Percentiles rank a stretch among this genome's conserved stretches.
These are phyloP conservation scores for Trichocomaceae sp. DNA, from an alignment of 2,329 filamentous ascomycete genomes.

Conservation along the genomic window DNA sequence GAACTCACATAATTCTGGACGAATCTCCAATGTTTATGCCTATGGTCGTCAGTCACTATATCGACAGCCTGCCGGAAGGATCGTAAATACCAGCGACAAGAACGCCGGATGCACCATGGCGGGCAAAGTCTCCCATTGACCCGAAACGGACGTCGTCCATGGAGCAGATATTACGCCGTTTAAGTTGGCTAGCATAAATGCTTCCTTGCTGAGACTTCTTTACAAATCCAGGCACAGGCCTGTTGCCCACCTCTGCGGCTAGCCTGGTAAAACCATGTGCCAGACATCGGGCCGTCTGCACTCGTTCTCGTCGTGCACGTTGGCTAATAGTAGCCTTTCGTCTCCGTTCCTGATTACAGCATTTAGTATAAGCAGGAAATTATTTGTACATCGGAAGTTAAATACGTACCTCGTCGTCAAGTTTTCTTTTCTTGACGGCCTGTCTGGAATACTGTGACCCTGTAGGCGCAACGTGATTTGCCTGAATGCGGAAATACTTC, in stretches of 20 bases:
- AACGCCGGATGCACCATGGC: constrained; percentile 30
- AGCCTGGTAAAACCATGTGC: constrained; percentile 24
- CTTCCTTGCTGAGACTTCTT: constrained; percentile 24
- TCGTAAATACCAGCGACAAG: constrained; percentile 30
- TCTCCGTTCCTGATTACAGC: constrained; percentile 23
- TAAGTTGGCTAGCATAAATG: constrained; percentile 28
- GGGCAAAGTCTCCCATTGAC: constrained; percentile 26
- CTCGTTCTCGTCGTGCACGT: constrained; percentile 27
- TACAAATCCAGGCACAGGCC: constrained; percentile 15
- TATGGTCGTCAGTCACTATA: constrained; percentile 8
- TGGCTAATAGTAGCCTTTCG: constrained; percentile 21
- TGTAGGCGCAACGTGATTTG: constrained; percentile 45
- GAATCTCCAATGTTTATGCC: neutral
- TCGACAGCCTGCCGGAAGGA: neutral
- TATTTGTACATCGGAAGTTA: neutral
- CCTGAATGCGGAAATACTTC: constrained; percentile 63
- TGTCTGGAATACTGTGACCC: constrained; percentile 51
- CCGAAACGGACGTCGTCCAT: constrained; percentile 24
- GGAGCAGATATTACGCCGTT: constrained; percentile 25
- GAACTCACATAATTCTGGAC: neutral
- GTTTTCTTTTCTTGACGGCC: constrained; percentile 52
- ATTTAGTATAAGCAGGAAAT: constrained; percentile 7
- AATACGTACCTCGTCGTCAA: constrained; percentile 34
- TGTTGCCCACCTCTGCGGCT: constrained; percentile 26
- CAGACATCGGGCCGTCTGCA: constrained; percentile 26